Evolutionary conservation across 805 yeast species (phyloP), one percentile per base, ranked within the genome.

Genomic region (Yarrowia hollandica): DNA sequence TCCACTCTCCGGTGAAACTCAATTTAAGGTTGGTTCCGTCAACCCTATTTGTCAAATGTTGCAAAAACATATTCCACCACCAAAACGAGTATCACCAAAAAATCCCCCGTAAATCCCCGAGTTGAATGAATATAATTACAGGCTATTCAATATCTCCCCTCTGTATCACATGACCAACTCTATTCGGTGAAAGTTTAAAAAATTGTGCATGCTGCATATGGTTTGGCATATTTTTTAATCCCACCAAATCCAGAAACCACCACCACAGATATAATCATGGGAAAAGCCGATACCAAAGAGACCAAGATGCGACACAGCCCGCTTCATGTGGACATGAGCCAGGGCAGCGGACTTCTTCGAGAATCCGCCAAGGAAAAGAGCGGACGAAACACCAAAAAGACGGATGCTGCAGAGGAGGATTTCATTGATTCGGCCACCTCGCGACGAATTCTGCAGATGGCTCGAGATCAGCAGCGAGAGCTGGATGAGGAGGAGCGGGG

Each of bases 381-480:
- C 35, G 72, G 74, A 19, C 70, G 74, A 34, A 26, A 5, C 26
- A 8, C 55, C 21, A 75, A 73, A 58, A 60, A 50, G 38, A 31
- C 58, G 8, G 60, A 50, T 8, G 76, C 71, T 25, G 79, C 77
- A 61, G 74, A 77, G 33, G 84, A 79, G 22, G 90, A 84, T 46
- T 85, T 75, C 65, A 78, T 94, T 35, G 97, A 92, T 74, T 87
- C 97, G 16, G 77, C 82, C 16, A 75, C 89, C 26, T 88, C 97
- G 1, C 79, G 95, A 72, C 89, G 83, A 73, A 91, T 94, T 71
- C 77, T 94, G 64, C 88, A 87, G 70, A 77, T 94, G 62, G 99
- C 99, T 16, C 84, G 81, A 66, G 92, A 87, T 67, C 99, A 94
- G 75, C 97, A 90, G 72, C 90, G 88, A 42, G 99, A 94, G 69